These are phyloP conservation scores for Saccharomycopsis fermentans DNA, from an alignment of 805 yeast genomes.

Conservation along the genomic window DNA sequence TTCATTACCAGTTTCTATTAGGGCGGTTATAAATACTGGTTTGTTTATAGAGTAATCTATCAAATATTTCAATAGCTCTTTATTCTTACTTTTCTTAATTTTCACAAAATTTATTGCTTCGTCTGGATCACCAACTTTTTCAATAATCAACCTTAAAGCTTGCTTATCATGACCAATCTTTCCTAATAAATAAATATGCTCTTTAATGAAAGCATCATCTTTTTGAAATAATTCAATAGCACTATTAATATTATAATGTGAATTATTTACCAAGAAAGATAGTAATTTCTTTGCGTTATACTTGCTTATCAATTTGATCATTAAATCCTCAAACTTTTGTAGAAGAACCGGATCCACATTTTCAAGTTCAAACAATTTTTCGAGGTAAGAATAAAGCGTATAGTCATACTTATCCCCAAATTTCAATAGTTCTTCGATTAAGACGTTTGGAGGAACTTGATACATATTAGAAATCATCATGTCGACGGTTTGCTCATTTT, in stretches of 20 bases:
- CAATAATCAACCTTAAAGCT: conserved; percentile 70
- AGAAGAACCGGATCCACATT: conserved; percentile 5
- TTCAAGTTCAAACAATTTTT: conserved; percentile 46
- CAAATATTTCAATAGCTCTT: conserved; percentile 73
- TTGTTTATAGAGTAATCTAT: conserved; percentile 58
- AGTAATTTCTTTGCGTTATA: conserved; percentile 31
- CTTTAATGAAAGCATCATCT: conserved; percentile 41
- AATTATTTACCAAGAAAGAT: conserved; percentile 48
- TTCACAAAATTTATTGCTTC: conserved; percentile 74
- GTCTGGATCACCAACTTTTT: conserved; percentile 66
- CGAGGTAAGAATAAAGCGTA: conserved; percentile 57
- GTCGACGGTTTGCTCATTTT: conserved; percentile 33
- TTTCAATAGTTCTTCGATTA: conserved; percentile 31
- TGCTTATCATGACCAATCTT: conserved; percentile 68
- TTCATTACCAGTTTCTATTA: conserved; percentile 60
- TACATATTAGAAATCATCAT: conserved; percentile 55
- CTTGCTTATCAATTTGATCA: conserved; percentile 40
- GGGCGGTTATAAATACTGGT: conserved; percentile 67
- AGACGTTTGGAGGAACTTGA: conserved; percentile 42
- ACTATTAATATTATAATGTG: conserved; percentile 53
- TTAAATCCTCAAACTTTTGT: conserved; percentile 52
- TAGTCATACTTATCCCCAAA: conserved; percentile 37
- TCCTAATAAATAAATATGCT: conserved; percentile 73
- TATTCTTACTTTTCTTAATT: conserved; percentile 43
- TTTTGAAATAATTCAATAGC: conserved; percentile 46